Evolutionary conservation across 1,284 basidiomycete genomes (phyloP).

Genomic region (Heterobasidion annosum): DNA sequence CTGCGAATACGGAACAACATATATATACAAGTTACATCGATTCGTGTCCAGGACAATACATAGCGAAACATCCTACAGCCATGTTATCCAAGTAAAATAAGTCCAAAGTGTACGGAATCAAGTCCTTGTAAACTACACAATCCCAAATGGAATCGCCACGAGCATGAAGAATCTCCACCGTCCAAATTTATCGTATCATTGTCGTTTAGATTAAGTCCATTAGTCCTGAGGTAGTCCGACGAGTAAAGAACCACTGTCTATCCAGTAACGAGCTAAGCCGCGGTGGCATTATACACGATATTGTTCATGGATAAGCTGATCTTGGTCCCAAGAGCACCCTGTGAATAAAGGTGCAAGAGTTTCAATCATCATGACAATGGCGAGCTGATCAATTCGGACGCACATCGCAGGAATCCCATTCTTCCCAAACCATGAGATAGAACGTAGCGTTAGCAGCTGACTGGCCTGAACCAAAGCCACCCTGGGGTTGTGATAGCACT

Average conservation of each 20-base stretch:
- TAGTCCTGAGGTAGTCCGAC: neutral
- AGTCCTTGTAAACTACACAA: too few species aligned
- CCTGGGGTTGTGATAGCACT: slow-evolving; percentile 31
- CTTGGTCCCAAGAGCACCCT: slow-evolving; percentile 20
- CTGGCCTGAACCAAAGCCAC: slow-evolving; percentile 30
- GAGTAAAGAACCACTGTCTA: neutral
- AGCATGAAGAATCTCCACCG: too few species aligned
- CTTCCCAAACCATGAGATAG: slow-evolving; percentile 34
- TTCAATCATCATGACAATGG: neutral
- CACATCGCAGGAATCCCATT: slow-evolving; percentile 31
- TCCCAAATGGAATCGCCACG: too few species aligned
- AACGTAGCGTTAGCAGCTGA: slow-evolving; percentile 24
- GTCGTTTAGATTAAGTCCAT: neutral
- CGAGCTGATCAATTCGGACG: slow-evolving; percentile 6
- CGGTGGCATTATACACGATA: slow-evolving; percentile 22
- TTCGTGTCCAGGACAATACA: too few species aligned
- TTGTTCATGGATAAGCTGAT: slow-evolving; percentile 17
- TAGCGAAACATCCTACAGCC: too few species aligned
- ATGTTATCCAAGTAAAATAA: too few species aligned
- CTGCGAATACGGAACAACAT: too few species aligned
- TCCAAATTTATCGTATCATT: neutral
- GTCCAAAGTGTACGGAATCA: too few species aligned
- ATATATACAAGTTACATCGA: too few species aligned
- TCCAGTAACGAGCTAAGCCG: neutral
- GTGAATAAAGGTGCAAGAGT: neutral